Base-by-base conservation (phyloP, 2,329 filamentous ascomycete species). In the Pestalotiopsis sp. region DNA sequence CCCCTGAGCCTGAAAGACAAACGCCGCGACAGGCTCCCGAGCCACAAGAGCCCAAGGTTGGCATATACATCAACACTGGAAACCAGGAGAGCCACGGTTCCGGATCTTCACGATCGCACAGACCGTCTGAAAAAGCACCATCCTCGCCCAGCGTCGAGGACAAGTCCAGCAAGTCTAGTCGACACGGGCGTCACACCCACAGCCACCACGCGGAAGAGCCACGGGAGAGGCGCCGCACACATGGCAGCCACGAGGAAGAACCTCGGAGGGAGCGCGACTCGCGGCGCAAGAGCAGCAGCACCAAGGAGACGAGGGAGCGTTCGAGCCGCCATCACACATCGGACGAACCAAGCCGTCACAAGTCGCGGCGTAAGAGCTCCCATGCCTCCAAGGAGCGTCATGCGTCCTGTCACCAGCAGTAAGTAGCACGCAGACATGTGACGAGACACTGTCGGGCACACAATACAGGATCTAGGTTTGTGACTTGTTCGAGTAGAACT, bases 31-130 rank as follows among this genome's bases (percentile, higher is more conserved):
- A 17, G 2, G 17, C 17, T 9, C 7, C 45, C 11, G 20, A 52
- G 17, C 57, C 57, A 23, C 23, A 11, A 36, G 57, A 27, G 13
- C 57, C 57, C 17, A 12, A 12, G 12, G 57, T 59, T 27, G 23
- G 27, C 57, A 59, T 59, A 9, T 59, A 59, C 57, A 59, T 59
- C 23, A 59, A 59, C 23, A 59, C 57, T n/a, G 57, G 57, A 20
- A 20, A 27, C 23, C 57, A 59, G 23, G 23, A 27, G 25, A 36
- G 4, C 57, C 23, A 59, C 23, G 9, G 25, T 9, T 36, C 27
- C 14, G n/a, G 20, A 27, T 13, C 23, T 4, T 23, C 57, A 23
- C 1, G 57, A 27, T 7, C 57, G 9, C 57, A 23, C 3, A 23
- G 57, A 27, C 14, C 57, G 13, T 25, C 57, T 4, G 12, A 20